Conservation (phyloP, 2,329 filamentous ascomycete species). For the Sporothrix brunneoviolacea region DNA sequence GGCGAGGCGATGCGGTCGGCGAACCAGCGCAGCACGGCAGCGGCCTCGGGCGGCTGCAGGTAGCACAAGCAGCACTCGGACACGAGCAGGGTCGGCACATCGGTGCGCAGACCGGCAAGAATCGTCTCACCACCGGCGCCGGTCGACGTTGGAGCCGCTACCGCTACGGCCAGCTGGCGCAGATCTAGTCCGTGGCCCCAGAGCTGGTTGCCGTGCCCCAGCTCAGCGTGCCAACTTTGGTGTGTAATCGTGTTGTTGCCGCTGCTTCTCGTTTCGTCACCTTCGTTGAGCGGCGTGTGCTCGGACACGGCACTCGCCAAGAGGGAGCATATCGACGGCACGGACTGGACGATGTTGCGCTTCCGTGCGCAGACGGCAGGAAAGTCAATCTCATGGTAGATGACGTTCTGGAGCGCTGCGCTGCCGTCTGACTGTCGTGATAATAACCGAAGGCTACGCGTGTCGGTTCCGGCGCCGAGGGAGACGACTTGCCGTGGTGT, state of each 20-base stretch:
- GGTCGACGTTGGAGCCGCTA: too few relatives aligned
- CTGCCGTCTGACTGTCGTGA: slow-evolving; percentile 21
- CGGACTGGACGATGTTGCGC: slow-evolving; percentile 45
- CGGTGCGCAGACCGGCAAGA: slow-evolving; percentile 41
- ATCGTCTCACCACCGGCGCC: too few relatives aligned
- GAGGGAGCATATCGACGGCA: slow-evolving; percentile 34
- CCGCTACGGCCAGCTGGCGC: slow-evolving; percentile 42
- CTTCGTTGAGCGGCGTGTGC: slow-evolving; percentile 14
- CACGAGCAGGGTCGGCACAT: slow-evolving; percentile 73
- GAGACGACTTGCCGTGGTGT: slow-evolving; percentile 72
- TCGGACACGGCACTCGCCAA: slow-evolving; percentile 29
- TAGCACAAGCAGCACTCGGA: slow-evolving; percentile 97
- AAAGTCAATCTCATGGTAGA: slow-evolving; percentile 94
- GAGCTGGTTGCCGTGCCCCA: slow-evolving; percentile 36
- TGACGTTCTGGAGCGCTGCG: slow-evolving; percentile 34
- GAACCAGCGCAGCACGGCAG: slow-evolving; percentile 60
- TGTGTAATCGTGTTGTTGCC: neutral
- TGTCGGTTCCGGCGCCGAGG: slow-evolving; percentile 89
- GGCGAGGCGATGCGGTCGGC: slow-evolving; percentile 42
- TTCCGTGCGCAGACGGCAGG: slow-evolving; percentile 64
- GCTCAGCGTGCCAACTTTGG: slow-evolving; percentile 35
- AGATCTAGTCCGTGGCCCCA: slow-evolving; percentile 64
- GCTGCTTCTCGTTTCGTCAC: neutral
- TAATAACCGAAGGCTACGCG: slow-evolving; percentile 72
- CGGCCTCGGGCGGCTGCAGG: slow-evolving; percentile 59